Base-by-base conservation (phyloP, 2,329 filamentous ascomycete genomes). In the Plenodomus tracheiphilus region DNA sequence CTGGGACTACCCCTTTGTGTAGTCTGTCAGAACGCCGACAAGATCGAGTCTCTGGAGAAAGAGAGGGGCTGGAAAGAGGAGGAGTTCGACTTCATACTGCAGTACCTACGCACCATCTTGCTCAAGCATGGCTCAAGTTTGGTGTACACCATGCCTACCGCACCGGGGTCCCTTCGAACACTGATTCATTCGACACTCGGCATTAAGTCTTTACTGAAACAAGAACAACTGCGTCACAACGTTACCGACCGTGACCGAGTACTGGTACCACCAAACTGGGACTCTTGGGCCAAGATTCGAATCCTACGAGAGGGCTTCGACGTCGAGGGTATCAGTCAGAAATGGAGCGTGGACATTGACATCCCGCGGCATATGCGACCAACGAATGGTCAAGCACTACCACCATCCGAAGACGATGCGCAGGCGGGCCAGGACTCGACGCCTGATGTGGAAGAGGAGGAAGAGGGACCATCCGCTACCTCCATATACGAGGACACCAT, bases 221-320 rank as follows among this genome's bases (percentile, higher is more conserved):
- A 73, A 49, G 68, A 72, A 43, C 61, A 70, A 37, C 58, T 75
- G 10, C 66, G 72, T 43, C 69, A 92, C 70, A 96, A 96, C 63
- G 89, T 95, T 52, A 94, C 95, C 58, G 94, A 94, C 74, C 83
- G 93, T 51, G 92, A 96, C 72, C 95, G 95, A 79, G 92, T 99
- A 46, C 81, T 97, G 4, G 89, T 99, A 0, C 93, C 93, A 1
- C 88, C 92, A 15, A 97, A 97, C 71, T 99, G 94, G 94, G 94
- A 99, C 73, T 97, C 92, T 0, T 97, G 91, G 89, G 92, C 91
- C 51, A 99, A 97, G 75, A 97, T 99, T 51, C 83, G 93, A 36
- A 91, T 97, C 38, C 79, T 97, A 21, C 85, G 91, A 45, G 94
- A 96, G 67, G 89, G 87, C 0, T 97, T 97, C 63, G 91, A 97